These are phyloP conservation scores for Zygosaccharomyces pseudorouxii DNA, from an alignment of 805 yeast genomes.

Conservation along the genomic window DNA sequence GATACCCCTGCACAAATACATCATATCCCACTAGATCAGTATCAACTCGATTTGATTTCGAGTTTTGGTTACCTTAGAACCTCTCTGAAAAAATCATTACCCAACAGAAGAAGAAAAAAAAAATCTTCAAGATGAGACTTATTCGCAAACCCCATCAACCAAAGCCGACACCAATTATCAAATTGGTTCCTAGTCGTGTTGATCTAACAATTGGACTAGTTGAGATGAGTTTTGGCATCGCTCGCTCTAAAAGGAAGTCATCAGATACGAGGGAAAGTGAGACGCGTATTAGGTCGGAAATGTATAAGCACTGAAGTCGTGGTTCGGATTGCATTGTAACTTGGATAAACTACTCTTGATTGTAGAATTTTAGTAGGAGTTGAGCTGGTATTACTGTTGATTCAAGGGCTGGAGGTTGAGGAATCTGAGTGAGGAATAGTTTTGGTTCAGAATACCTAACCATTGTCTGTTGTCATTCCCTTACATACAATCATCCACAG, in stretches of 20 bases:
- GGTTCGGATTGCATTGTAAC: slow-evolving; percentile 2
- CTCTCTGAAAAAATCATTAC: neutral
- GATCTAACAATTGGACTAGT: neutral
- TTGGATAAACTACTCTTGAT: neutral
- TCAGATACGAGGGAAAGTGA: neutral
- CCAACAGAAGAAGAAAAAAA: neutral
- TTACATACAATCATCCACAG: slow-evolving; percentile 1
- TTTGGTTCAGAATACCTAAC: neutral
- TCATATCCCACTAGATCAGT: neutral
- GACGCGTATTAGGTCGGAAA: slow-evolving; percentile 4
- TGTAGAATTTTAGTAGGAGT: slow-evolving; percentile 1
- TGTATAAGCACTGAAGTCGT: slow-evolving; percentile 2
- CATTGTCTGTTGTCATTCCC: slow-evolving; percentile 8
- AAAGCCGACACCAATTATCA: neutral
- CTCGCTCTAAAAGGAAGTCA: slow-evolving; percentile 7
- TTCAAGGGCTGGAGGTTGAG: slow-evolving; percentile 7
- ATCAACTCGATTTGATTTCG: neutral
- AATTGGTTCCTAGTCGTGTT: neutral
- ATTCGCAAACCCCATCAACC: neutral
- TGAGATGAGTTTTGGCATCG: slow-evolving; percentile 4
- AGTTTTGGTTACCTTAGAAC: neutral
- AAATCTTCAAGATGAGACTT: neutral
- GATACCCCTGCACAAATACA: no score
- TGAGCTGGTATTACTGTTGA: neutral
- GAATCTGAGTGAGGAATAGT: neutral